Evolutionary conservation across 179 eudicot genomes (phyloP), one percentile per base, ranked within the genome.

Genomic region (Vitellaria paradoxa): DNA sequence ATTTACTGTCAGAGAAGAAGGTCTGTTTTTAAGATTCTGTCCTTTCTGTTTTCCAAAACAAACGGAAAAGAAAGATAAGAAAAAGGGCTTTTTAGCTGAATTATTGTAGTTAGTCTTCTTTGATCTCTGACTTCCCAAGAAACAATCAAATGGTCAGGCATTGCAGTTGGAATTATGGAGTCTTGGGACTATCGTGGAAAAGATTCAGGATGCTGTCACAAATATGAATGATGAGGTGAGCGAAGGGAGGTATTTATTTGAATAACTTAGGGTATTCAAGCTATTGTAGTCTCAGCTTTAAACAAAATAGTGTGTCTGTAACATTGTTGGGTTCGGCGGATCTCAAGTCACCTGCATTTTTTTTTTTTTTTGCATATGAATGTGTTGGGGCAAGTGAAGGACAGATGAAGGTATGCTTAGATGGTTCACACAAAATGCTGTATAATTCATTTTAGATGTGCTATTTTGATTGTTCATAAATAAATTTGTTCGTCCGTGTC

Each of bases 1-100:
- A 82, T 80, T 79, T 90, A 67, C 81, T 74, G 59, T 81, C 75
- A 18, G 91, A 90, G 76, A 90, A 88, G 79, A 85, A 84, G 91
- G 93, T 88, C 73, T 20, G 23, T 5, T 24, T 66, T 65, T 67
- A 14, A 63, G 26, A 18, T 37, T 77, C 37, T 63, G 40, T 45
- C 1, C 46, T 11, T 20, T 49, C 20, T 62, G n/a, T 68, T 66
- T n/a, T 30, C 61, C 21, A 14, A 20, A 59, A 46, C 15, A 26
- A 15, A 59, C 46, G 20, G 23, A 8, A 40, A 9, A 63, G 53
- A 17, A 47, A 6, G 26, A 77, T 23, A 69, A 42, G 47, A 60
- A 76, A 3, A 21, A 64, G 7, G n/a, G 49, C 37, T 60, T 26
- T 46, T 42, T 52, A 45, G 57, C 68, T 68, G 59, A 56, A 40